These are phyloP conservation scores for Helotiales sp. DNA, from an alignment of 2,329 filamentous ascomycete genomes.

Conservation along the genomic window DNA sequence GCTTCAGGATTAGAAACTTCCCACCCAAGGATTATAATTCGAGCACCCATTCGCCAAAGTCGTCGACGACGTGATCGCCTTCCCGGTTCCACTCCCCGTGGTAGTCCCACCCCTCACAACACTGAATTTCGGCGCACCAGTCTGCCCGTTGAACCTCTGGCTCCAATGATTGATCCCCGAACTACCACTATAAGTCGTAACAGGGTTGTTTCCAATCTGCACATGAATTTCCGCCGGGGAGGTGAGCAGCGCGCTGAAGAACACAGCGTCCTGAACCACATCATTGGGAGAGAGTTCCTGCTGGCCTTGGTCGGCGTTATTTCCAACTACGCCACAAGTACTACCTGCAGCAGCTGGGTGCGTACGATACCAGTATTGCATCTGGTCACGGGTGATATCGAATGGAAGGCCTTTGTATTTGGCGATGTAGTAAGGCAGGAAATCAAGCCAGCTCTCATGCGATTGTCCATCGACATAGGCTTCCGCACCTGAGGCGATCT, in stretches of 20 bases:
- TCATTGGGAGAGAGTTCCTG: constrained; percentile 32
- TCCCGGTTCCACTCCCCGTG: constrained; percentile 33
- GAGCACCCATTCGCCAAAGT: constrained; percentile 30
- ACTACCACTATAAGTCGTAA: constrained; percentile 25
- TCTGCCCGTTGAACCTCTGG: constrained; percentile 41
- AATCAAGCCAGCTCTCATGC: constrained; percentile 55
- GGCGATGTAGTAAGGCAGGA: constrained; percentile 56
- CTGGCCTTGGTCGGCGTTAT: constrained; percentile 35
- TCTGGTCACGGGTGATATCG: constrained; percentile 41
- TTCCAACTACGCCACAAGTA: constrained; percentile 44
- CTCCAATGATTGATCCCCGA: constrained; percentile 38
- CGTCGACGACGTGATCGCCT: constrained; percentile 36
- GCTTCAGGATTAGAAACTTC: constrained; percentile 29
- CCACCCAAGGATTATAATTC: constrained; percentile 40
- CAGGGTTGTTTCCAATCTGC: constrained; percentile 39
- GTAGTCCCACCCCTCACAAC: constrained; percentile 36
- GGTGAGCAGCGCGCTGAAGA: constrained; percentile 42
- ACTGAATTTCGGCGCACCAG: constrained; percentile 41
- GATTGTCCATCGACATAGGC: constrained; percentile 54
- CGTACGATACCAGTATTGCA: constrained; percentile 51
- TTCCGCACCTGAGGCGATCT: constrained; percentile 49
- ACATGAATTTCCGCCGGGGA: constrained; percentile 40
- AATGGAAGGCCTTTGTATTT: constrained; percentile 52
- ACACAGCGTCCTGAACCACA: constrained; percentile 43
- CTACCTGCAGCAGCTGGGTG: constrained; percentile 43